phyloP scores from a whole-genome alignment of 2,329 filamentous ascomycete genomes.

The Paraphaeosphaeria sporulosa region DNA sequence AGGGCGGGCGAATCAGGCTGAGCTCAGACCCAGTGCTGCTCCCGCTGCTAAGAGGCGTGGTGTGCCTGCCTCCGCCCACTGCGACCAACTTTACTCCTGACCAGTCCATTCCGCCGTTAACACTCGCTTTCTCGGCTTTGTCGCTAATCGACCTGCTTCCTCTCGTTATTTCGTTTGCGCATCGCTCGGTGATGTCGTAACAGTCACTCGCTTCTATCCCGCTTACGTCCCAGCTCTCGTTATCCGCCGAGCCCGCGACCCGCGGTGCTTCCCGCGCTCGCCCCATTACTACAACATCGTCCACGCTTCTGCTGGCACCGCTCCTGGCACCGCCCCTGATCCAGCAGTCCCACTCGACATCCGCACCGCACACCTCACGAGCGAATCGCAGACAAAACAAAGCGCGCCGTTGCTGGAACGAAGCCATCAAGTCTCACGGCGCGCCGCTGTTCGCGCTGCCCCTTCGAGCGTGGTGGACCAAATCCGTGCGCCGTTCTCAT shows the following conservation, averaged over 20 bases:
- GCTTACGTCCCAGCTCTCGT: constrained; percentile 9
- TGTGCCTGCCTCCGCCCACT: constrained; percentile 11
- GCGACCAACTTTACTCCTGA: constrained; percentile 13
- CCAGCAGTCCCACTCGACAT: neutral
- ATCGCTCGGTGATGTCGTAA: constrained; percentile 19
- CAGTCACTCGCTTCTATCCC: constrained; percentile 21
- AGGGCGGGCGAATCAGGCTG: constrained; percentile 19
- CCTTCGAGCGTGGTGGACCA: constrained; percentile 32
- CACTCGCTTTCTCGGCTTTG: constrained; percentile 17
- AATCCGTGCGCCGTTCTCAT: constrained; percentile 35
- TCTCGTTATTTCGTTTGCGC: constrained; percentile 12
- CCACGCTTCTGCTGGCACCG: neutral
- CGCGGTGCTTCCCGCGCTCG: constrained; percentile 13
- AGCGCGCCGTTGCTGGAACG: constrained; percentile 5
- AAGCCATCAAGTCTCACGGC: constrained; percentile 11
- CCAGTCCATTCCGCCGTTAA: constrained; percentile 18
- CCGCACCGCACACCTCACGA: neutral
- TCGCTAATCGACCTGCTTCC: constrained; percentile 1
- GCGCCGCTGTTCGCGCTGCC: constrained; percentile 21
- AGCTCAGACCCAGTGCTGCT: constrained; percentile 5
- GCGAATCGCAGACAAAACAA: neutral
- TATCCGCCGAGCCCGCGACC: constrained; percentile 15
- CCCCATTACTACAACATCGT: neutral
- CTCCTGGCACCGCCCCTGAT: neutral
- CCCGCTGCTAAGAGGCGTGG: constrained; percentile 16